These are phyloP conservation scores for Asclepias syriaca DNA, from an alignment of 257 asterid genomes.

Conservation along the genomic window DNA sequence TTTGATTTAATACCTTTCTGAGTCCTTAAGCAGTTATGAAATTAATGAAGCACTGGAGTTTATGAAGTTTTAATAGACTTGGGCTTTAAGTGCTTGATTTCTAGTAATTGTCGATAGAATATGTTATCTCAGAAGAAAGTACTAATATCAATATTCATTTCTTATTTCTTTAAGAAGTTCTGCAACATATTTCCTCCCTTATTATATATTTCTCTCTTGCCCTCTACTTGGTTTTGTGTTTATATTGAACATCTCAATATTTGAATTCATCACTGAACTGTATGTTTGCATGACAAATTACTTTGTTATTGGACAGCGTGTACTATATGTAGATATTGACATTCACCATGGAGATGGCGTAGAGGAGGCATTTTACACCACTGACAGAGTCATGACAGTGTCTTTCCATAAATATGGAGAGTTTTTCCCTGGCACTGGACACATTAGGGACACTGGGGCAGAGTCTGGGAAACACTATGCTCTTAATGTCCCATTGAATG, in stretches of 20 bases:
- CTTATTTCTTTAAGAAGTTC: not conserved
- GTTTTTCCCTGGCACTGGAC: slow-evolving; percentile 62
- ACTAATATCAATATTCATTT: not conserved
- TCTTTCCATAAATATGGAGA: slow-evolving; percentile 66
- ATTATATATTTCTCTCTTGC: not conserved
- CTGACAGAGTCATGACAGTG: slow-evolving; percentile 66
- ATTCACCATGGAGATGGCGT: slow-evolving; percentile 72
- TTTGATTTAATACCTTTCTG: not conserved
- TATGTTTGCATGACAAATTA: not conserved
- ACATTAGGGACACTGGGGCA: slow-evolving; percentile 47
- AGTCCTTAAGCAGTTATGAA: not conserved
- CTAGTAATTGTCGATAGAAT: not conserved
- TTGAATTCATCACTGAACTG: not conserved
- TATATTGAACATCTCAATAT: not conserved
- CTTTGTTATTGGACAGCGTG: slow-evolving; percentile 41
- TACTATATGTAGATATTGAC: slow-evolving; percentile 54
- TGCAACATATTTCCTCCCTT: not conserved
- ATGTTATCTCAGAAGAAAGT: not conserved
- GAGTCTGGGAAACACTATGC: slow-evolving; percentile 45
- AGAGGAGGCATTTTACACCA: slow-evolving; percentile 64
- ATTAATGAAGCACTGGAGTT: not conserved
- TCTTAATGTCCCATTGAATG: slow-evolving; percentile 54
- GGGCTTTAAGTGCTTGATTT: not conserved
- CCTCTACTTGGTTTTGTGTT: too few relatives aligned
- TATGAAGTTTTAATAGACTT: not conserved